Evolutionary conservation across 2,329 filamentous ascomycete species (phyloP).

Genomic region (Penicillium sclerotigenum): DNA sequence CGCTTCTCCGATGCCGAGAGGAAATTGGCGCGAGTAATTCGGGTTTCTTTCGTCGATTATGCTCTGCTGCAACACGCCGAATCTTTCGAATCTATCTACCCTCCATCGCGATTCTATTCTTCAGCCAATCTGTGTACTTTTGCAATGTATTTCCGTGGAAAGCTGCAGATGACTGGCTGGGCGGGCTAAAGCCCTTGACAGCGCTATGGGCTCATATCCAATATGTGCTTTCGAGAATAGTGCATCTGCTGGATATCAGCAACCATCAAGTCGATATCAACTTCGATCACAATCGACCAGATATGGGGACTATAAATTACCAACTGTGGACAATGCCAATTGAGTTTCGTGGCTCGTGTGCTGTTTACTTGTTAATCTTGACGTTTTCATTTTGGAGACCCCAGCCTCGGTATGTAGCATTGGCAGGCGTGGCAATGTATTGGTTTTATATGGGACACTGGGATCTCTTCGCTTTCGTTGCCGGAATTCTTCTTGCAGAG

Average conservation of each 20-base stretch:
- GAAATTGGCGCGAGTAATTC: background rate
- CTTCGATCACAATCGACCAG: background rate
- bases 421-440: background rate
- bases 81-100: constrained; percentile 3
- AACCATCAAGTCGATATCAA: constrained; percentile 1
- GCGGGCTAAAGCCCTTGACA: background rate
- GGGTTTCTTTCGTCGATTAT: background rate
- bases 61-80: constrained; percentile 1
- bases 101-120: background rate
- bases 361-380: background rate
- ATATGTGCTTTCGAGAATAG: background rate
- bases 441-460: constrained; percentile 8
- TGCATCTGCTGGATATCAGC: constrained; percentile 2
- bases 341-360: constrained; percentile 3
- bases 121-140: background rate
- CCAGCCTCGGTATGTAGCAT: background rate
- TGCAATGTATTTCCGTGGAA: background rate
- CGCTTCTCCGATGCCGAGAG: background rate
- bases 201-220: background rate
- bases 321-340: constrained; percentile 4
- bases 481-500: background rate
- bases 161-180: background rate
- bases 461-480: constrained; percentile 3
- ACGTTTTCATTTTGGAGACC: constrained; percentile 1
- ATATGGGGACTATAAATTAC: background rate